These are phyloP conservation scores for Tetradesmus lagerheimii DNA, from an alignment of 139 green algal genomes.

Conservation along the genomic window DNA sequence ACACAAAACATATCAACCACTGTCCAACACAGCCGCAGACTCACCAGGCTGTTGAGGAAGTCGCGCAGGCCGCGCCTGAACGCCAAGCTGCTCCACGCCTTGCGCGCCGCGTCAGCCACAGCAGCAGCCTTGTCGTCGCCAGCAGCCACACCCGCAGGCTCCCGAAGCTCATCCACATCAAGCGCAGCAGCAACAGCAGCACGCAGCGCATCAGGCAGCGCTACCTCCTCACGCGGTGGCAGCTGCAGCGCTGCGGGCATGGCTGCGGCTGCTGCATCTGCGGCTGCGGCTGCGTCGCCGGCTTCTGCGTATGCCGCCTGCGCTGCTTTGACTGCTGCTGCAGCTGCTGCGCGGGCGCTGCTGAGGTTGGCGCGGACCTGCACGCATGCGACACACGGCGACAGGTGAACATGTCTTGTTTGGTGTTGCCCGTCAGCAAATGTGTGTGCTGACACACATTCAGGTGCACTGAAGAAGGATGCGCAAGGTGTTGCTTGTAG, in stretches of 20 bases:
- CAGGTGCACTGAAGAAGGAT: neutral
- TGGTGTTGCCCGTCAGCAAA: neutral
- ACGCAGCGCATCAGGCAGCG: conserved; percentile 63
- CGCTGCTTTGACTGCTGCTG: conserved; percentile 29
- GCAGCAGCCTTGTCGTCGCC: neutral
- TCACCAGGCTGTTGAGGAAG: conserved; percentile 70
- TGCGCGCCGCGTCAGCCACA: neutral
- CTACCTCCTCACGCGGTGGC: conserved; percentile 54
- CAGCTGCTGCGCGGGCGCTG: conserved; percentile 1
- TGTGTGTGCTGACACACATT: neutral
- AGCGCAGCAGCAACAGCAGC: conserved; percentile 53
- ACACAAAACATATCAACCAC: neutral
- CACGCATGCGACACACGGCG: neutral
- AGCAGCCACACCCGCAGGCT: neutral
- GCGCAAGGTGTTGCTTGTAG: no score
- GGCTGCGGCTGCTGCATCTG: neutral
- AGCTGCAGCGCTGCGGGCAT: neutral
- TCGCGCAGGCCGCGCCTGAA: conserved; percentile 58
- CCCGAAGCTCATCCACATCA: conserved; percentile 41
- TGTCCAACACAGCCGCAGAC: neutral
- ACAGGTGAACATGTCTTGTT: neutral
- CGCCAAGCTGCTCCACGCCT: conserved; percentile 58
- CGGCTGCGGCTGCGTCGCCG: neutral
- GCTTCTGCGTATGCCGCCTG: neutral
- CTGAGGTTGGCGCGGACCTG: conserved; percentile 25